Base-by-base conservation (phyloP, 2,329 filamentous ascomycete species). In the Aspergillus sp. region DNA sequence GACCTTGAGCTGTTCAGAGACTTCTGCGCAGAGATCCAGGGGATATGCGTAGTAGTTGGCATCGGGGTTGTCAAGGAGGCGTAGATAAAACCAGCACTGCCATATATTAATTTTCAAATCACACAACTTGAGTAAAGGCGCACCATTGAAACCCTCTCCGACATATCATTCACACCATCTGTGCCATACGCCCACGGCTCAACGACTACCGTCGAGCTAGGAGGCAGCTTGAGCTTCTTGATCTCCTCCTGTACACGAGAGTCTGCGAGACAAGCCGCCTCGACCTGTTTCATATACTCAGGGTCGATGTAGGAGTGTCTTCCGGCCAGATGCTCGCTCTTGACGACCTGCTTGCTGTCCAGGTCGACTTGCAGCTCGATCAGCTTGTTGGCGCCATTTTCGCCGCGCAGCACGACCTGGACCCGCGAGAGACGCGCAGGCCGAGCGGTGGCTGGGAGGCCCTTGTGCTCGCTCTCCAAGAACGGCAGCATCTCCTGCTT, bases 31-130 rank as follows among this genome's bases (percentile, higher is more conserved):
- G 22, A 85, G 74, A 52, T 83, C 77, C 5, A 85, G 73, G 0
- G 83, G 83, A 54, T 83, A 84, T 5, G 83, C 82, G 63, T 85
- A 85, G 68, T 82, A 80, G 63, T 86, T 86, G 19, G 81, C 77
- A 55, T 84, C 81, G 6, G 33, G 42, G 22, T 53, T 37, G 3
- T 52, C 40, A 7, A 19, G n/a, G 13, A 50, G 51, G 11, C 30
- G 39, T 46, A 58, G 41, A 9, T 55, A 58, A 15, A 52, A 51
- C 20, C 44, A 57, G 30, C 51, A 50, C 41, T 55, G 40, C 22
- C 30, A 33, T 5, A 13, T 15, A 19, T 33, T 33, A 49, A 13
- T 20, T 20, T 20, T 3, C 19, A 20, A 8, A 22, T 22, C 24
- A 30, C 15, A 8, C 9, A 39, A 40, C 27, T 1, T 4, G 19